These are phyloP conservation scores for Phaffia tasmanica DNA, from an alignment of 768 basidiomycete genomes.

Conservation along the genomic window DNA sequence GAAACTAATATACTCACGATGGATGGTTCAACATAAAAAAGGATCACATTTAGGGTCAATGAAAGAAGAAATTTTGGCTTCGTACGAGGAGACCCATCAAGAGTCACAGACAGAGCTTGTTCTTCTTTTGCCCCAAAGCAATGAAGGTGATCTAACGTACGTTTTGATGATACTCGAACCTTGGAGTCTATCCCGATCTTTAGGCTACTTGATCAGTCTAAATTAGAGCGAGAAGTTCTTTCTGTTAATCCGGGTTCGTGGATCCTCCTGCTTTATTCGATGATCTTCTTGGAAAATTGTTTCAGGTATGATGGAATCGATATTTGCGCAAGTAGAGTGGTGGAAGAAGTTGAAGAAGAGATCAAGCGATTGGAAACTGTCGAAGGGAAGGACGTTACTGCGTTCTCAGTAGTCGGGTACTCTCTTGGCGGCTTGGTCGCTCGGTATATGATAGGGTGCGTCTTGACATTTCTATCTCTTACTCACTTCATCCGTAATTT, in stretches of 20 bases:
- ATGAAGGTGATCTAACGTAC: constrained; percentile 33
- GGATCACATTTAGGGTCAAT: too few relatives aligned
- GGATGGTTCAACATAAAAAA: too few relatives aligned
- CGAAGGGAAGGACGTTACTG: constrained; percentile 49
- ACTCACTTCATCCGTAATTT: background rate
- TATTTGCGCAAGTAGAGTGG: constrained; percentile 69
- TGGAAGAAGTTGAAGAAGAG: constrained; percentile 59
- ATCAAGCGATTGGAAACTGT: constrained; percentile 47
- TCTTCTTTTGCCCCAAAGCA: constrained; percentile 42
- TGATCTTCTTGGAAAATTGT: background rate
- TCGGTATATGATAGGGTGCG: constrained; percentile 63
- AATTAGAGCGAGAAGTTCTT: constrained; percentile 52
- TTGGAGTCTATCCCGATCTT: constrained; percentile 30
- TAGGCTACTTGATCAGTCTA: constrained; percentile 46
- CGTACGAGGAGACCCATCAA: too few relatives aligned
- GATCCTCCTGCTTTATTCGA: too few relatives aligned
- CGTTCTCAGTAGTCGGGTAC: constrained; percentile 68
- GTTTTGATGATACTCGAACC: background rate
- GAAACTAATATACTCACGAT: constrained; percentile 58
- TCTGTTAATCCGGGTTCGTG: background rate
- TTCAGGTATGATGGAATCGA: constrained; percentile 71
- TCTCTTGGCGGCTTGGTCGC: constrained; percentile 69
- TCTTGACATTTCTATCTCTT: constrained; percentile 1
- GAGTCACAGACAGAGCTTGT: too few relatives aligned
- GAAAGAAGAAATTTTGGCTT: too few relatives aligned